Conservation (phyloP, 225 moss, liverwort and hornwort species). For the Lunularia cruciata region DNA sequence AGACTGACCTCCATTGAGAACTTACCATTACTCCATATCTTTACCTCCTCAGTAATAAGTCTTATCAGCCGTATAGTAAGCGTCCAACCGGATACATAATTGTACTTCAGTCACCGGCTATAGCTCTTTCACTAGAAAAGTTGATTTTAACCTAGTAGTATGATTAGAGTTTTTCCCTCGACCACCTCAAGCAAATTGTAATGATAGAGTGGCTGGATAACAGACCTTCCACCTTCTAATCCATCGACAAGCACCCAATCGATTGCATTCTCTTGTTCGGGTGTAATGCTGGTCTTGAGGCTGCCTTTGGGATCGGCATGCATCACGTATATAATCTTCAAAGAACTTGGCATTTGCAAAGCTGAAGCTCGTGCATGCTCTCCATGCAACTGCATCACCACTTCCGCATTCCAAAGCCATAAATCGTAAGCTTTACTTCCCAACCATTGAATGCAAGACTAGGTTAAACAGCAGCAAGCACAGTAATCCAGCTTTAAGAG, state of each 20-base stretch:
- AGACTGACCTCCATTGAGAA: background rate
- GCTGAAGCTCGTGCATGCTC: slow-evolving; percentile 62
- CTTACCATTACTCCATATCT: no score
- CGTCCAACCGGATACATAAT: no score
- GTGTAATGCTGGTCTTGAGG: slow-evolving; percentile 62
- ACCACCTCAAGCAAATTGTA: no score
- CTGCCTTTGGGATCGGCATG: slow-evolving; percentile 65
- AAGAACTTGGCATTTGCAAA: slow-evolving; percentile 46
- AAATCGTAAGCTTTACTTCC: background rate
- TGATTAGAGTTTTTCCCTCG: no score
- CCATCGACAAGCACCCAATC: slow-evolving; percentile 82
- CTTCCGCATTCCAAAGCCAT: slow-evolving; percentile 12
- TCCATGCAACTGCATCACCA: slow-evolving; percentile 69
- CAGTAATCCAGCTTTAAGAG: no score
- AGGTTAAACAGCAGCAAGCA: background rate
- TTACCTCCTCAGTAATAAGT: no score
- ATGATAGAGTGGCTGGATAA: no score
- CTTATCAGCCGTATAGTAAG: no score
- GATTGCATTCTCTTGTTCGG: slow-evolving; percentile 40
- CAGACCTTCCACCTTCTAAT: slow-evolving; percentile 74
- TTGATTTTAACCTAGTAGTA: no score
- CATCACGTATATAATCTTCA: slow-evolving; percentile 78
- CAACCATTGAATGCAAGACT: background rate
- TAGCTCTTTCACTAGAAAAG: no score
- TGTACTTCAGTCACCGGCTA: no score